Conservation (phyloP, 192 early-diverging fungal genomes). For the Coemansia sp. region DNA sequence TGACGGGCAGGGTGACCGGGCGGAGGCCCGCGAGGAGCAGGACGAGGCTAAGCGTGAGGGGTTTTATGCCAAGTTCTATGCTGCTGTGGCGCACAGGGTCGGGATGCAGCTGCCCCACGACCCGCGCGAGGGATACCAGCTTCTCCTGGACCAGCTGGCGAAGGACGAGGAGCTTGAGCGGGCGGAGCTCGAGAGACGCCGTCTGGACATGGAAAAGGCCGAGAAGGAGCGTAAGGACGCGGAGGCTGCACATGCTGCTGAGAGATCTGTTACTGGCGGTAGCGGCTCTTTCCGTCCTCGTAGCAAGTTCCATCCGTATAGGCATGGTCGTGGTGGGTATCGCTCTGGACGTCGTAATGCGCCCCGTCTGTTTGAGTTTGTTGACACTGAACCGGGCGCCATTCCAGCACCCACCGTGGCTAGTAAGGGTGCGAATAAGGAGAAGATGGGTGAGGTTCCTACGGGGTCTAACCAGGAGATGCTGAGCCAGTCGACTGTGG, state of each 20-base stretch:
- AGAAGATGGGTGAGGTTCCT: background rate
- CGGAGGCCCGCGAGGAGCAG: constrained; percentile 30
- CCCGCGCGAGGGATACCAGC: constrained; percentile 46
- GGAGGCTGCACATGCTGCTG: constrained; percentile 19
- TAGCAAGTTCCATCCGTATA: constrained; percentile 6
- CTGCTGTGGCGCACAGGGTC: constrained; percentile 18
- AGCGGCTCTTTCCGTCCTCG: constrained; percentile 1
- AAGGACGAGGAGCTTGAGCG: constrained; percentile 44
- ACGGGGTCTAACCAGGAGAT: constrained; percentile 9
- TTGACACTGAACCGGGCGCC: constrained; percentile 12
- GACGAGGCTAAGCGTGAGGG: constrained; percentile 42
- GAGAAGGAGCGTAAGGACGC: constrained; percentile 56
- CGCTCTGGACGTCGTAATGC: background rate
- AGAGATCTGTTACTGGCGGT: background rate
- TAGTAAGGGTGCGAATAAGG: background rate
- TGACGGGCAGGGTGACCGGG: constrained; percentile 6
- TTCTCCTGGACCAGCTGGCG: constrained; percentile 44
- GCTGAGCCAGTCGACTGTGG: constrained; percentile 4
- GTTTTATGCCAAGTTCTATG: constrained; percentile 39
- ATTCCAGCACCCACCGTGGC: background rate
- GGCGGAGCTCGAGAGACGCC: constrained; percentile 37
- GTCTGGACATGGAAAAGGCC: constrained; percentile 34
- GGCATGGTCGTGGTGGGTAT: background rate
- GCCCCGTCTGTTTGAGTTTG: constrained; percentile 52
- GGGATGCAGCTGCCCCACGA: constrained; percentile 43